A percentile compares a stretch with the other conserved stretches of the same genome.
phyloP scores from a whole-genome alignment of 2,329 filamentous ascomycete species.

The Triangularia verruculosa region DNA sequence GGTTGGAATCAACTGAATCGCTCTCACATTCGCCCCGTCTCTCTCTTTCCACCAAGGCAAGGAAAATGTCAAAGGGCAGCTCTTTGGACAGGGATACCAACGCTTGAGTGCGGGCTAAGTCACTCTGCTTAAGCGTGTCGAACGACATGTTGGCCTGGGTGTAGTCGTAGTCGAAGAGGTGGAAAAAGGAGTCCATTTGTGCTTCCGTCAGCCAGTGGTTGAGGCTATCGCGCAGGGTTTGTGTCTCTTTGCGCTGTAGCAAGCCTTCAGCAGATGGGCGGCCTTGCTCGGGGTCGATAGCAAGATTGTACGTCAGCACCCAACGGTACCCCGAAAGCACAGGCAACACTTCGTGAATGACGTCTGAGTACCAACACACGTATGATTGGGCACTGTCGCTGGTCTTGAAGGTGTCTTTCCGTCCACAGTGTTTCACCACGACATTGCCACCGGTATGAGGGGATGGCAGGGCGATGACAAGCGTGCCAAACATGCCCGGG shows the following conservation, averaged over 20 bases:
- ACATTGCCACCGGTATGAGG: constrained; percentile 47
- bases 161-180: constrained; percentile 36
- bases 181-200: constrained; percentile 28
- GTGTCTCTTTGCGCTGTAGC: constrained; percentile 10
- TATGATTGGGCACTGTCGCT: constrained; percentile 25
- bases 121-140: constrained; percentile 29
- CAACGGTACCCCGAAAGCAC: constrained; percentile 47
- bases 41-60: too few species aligned
- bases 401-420: constrained; percentile 34
- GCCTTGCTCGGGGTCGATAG: constrained; percentile 20
- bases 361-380: constrained; percentile 48
- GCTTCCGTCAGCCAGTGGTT: constrained; percentile 30
- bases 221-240: constrained; percentile 17
- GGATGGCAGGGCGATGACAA: constrained; percentile 49
- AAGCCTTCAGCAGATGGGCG: too few species aligned
- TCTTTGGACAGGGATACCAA: constrained; percentile 28
- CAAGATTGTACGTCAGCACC: constrained; percentile 53
- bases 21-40: too few species aligned
- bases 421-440: constrained; percentile 37
- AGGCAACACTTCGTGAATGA: constrained; percentile 48
- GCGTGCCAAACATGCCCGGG: constrained; percentile 48
- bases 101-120: constrained; percentile 30
- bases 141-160: constrained; percentile 34
- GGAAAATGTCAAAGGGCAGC: constrained; percentile 31
- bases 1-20: too few species aligned